These are phyloP conservation scores for Tulasnella sp. DNA, from an alignment of 768 basidiomycete species.

Conservation along the genomic window DNA sequence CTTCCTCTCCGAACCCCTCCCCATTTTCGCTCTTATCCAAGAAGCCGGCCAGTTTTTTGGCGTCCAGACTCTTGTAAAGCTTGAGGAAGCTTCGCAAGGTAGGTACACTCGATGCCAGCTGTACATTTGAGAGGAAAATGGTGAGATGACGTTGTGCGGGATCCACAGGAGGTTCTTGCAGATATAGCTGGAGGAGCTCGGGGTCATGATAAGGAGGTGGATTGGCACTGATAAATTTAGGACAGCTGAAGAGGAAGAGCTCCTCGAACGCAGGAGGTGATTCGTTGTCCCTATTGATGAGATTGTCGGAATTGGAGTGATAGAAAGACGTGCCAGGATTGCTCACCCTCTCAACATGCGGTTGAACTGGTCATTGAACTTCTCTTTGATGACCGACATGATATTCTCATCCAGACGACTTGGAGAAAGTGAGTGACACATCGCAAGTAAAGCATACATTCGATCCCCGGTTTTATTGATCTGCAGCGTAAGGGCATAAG, in stretches of 20 bases:
- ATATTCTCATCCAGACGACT: slow-evolving; percentile 90
- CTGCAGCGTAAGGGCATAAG: slow-evolving; percentile 28
- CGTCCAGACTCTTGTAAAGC: slow-evolving; percentile 86
- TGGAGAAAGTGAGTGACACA: slow-evolving; percentile 87
- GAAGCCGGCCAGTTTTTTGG: slow-evolving; percentile 84
- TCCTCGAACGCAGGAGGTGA: slow-evolving; percentile 73
- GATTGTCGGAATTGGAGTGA: background rate
- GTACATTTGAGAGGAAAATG: slow-evolving; percentile 73
- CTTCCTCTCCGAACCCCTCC: slow-evolving; percentile 48
- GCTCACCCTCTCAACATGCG: slow-evolving; percentile 77
- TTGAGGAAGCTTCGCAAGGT: slow-evolving; percentile 87
- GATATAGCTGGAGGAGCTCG: slow-evolving; percentile 40
- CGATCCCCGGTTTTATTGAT: slow-evolving; percentile 96
- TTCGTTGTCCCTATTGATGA: slow-evolving; percentile 36
- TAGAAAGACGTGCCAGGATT: background rate
- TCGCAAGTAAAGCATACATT: slow-evolving; percentile 92
- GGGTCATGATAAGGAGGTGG: slow-evolving; percentile 86
- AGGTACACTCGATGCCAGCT: slow-evolving; percentile 61
- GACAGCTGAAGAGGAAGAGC: slow-evolving; percentile 87
- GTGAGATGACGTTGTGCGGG: slow-evolving; percentile 73
- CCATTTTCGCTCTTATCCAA: slow-evolving; percentile 35
- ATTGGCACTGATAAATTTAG: slow-evolving; percentile 92
- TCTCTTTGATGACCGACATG: slow-evolving; percentile 82
- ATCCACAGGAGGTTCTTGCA: slow-evolving; percentile 38
- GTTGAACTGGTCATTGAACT: slow-evolving; percentile 79